These are phyloP conservation scores for Fusarium concolor DNA, from an alignment of 2,329 filamentous ascomycete genomes.

Conservation along the genomic window DNA sequence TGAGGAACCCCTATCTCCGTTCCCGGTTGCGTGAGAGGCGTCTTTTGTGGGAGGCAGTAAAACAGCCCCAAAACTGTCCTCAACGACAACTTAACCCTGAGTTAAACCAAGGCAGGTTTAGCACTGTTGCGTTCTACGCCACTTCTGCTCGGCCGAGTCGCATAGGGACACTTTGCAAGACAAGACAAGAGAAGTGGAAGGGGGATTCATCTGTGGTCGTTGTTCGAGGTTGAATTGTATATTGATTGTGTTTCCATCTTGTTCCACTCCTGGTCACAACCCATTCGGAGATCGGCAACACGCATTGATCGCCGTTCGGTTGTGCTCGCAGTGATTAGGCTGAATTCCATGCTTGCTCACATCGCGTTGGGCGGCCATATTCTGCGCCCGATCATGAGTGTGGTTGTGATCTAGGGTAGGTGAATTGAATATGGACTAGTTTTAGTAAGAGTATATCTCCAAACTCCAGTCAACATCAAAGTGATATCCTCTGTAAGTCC, in stretches of 20 bases:
- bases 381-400: not conserved
- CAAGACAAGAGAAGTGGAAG: not conserved
- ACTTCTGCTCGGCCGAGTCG: slow-evolving; percentile 18
- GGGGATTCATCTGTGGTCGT: not conserved
- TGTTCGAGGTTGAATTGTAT: not conserved
- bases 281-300: slow-evolving; percentile 28
- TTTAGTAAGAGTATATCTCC: too few relatives aligned
- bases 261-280: slow-evolving; percentile 9
- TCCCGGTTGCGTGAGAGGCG: slow-evolving; percentile 4
- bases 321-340: slow-evolving; percentile 13
- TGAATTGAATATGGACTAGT: not conserved
- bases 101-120: slow-evolving; percentile 4
- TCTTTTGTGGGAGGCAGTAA: slow-evolving; percentile 20
- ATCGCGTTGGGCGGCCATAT: slow-evolving; percentile 1
- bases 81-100: slow-evolving; percentile 6
- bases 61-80: slow-evolving; percentile 7
- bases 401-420: slow-evolving; percentile 14
- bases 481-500: too few relatives aligned
- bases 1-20: slow-evolving; percentile 5
- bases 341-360: not conserved
- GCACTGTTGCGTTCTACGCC: not conserved
- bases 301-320: slow-evolving; percentile 18
- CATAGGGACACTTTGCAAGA: slow-evolving; percentile 3
- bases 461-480: too few relatives aligned
- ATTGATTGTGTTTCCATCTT: slow-evolving; percentile 2